These are phyloP conservation scores for Ajuga reptans DNA, from an alignment of 305 asterid genomes.

Conservation along the genomic window DNA sequence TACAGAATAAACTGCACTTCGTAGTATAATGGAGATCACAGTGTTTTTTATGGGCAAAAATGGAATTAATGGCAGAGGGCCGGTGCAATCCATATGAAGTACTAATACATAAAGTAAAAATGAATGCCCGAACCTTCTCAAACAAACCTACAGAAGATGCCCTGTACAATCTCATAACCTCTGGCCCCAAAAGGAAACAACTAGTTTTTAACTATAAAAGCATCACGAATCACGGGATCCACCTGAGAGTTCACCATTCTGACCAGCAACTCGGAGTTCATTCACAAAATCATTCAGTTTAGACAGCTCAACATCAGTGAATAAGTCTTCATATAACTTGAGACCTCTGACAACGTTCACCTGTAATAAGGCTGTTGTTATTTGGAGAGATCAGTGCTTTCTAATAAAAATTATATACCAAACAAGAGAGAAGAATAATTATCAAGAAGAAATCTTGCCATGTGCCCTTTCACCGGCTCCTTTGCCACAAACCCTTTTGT, in stretches of 20 bases:
- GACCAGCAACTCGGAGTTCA: slow-evolving; percentile 85
- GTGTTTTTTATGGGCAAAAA: neutral
- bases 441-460: slow-evolving; percentile 48
- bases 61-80: neutral
- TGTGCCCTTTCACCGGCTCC: slow-evolving; percentile 82
- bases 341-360: slow-evolving; percentile 90
- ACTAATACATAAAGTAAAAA: slow-evolving; percentile 21
- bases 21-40: neutral
- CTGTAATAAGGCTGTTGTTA: slow-evolving; percentile 34
- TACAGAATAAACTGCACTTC: neutral
- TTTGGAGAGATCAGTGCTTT: neutral
- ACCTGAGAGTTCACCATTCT: slow-evolving; percentile 96
- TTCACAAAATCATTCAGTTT: slow-evolving; percentile 63
- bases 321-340: slow-evolving; percentile 69
- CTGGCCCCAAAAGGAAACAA: slow-evolving; percentile 72
- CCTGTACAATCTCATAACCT: slow-evolving; percentile 71
- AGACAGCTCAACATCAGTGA: slow-evolving; percentile 68
- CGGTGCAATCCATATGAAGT: slow-evolving; percentile 19
- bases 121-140: slow-evolving; percentile 65
- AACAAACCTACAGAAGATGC: slow-evolving; percentile 54
- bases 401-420: neutral
- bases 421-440: neutral
- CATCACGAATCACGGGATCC: slow-evolving; percentile 82
- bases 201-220: slow-evolving; percentile 58
- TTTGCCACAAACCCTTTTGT: slow-evolving; percentile 83